Evolutionary conservation across 257 asterid genomes (phyloP), one percentile per base, ranked within the genome.

Genomic region (Jaltomata sinuosa): DNA sequence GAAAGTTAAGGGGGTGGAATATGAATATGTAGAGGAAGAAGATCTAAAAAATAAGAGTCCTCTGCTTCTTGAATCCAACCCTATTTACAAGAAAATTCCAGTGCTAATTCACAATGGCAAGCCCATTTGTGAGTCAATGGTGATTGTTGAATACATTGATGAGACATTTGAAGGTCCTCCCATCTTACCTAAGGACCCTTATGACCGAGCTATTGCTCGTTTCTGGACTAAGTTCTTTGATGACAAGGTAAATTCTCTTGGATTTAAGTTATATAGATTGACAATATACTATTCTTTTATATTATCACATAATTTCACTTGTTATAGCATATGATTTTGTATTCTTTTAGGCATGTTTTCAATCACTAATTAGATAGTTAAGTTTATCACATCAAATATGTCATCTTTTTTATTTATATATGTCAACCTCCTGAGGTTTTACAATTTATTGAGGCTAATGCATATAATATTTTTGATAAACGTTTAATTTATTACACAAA

Each of bases 1-100:
- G 25, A 61, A 61, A 36, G 0, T 61, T 27, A 61, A 61, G 0
- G 10, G 21, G 0, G 4, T 61, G 0, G 14, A 61, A 25, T 61
- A 25, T 61, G 69, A 61, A 25, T 61, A 61, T 61, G 25, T 61
- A n/a, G n/a, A n/a, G 0, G 69, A 61, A 61, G 21, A 25, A 61
- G 69, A 61, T 25, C 68, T 9, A 61, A 0, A 25, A 4, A 61
- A 25, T 0, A 61, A 61, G 19, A 61, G 21, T 9, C 0, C 8
- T 59, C 22, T 59, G 11, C 34, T 59, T 59, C 67, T 59, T 11
- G 0, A 59, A 59, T 25, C 34, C 0, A 59, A 59, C 3, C 67
- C 18, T 1, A 0, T 59, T 59, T 2, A 59, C 34, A 22, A 59
- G 7, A 22, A 59, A 59, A 16, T 11, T 3, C 67, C 67, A 10